phyloP scores from a whole-genome alignment of 495 filamentous ascomycete genomes.

The Amphirosellinia nigrospora region DNA sequence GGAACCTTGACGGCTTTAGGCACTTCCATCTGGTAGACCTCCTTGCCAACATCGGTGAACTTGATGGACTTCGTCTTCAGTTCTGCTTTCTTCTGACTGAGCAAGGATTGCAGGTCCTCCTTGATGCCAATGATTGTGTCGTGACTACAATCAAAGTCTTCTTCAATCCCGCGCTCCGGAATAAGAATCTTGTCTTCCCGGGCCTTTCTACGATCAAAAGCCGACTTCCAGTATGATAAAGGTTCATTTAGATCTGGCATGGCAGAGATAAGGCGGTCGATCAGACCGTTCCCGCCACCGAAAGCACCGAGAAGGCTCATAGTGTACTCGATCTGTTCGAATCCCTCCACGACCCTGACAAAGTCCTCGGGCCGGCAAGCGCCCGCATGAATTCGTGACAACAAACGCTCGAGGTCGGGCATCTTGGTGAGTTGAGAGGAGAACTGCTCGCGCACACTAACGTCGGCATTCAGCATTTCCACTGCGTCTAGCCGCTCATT shows the following conservation, averaged over 20 bases:
- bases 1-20: constrained; percentile 89
- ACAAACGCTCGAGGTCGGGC: constrained; percentile 92
- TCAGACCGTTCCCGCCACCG: constrained; percentile 75
- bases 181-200: constrained; percentile 74
- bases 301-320: constrained; percentile 76
- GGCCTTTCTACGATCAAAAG: constrained; percentile 86
- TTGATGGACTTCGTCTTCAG: constrained; percentile 71
- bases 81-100: constrained; percentile 72
- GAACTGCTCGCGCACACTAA: constrained; percentile 78
- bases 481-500: constrained; percentile 96
- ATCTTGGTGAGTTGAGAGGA: constrained; percentile 84
- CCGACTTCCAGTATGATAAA: constrained; percentile 87
- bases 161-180: constrained; percentile 87
- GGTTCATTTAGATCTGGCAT: constrained; percentile 83
- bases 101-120: constrained; percentile 69
- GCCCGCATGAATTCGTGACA: constrained; percentile 93
- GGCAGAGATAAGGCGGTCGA: constrained; percentile 77
- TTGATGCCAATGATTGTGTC: constrained; percentile 75
- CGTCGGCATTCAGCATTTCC: constrained; percentile 86
- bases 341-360: constrained; percentile 91
- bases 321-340: constrained; percentile 94
- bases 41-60: constrained; percentile 92
- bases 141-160: constrained; percentile 90
- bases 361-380: constrained; percentile 90
- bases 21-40: constrained; percentile 94